Base-by-base conservation (phyloP, 1,284 basidiomycete species). In the Microbotryum saponariae region DNA sequence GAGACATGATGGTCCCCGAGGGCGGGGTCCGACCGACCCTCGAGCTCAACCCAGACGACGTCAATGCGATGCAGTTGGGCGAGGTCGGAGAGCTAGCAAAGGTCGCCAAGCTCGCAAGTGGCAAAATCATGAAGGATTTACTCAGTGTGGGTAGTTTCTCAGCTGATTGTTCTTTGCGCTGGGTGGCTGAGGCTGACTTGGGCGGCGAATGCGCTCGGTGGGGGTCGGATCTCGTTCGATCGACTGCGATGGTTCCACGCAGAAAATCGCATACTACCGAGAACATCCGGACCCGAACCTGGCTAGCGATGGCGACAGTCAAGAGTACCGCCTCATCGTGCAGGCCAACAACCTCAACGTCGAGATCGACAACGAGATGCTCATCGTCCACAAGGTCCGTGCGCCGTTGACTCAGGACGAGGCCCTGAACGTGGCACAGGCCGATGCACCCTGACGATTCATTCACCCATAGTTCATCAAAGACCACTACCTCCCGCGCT, bases 341-440 rank as follows among this genome's bases (percentile, higher is more conserved):
- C 85, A 90, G 69, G 91, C 94, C 16, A 99, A 99, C 79, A 99
- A 98, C 77, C 80, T 97, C 63, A 92, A 92, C 1, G 96, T 99
- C 21, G 96, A 99, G 71, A 86, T 98, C 1, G 96, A 99, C 77
- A 98, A 99, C 72, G 96, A 98, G 76, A 90, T 97, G 61, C 81
- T 98, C 62, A 81, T 98, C 29, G 93, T 97, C 1, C 91, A 99
- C 80, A 98, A 98, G 81, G 89, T 84, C 37, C 37, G 71, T 65
- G 76, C 72, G 37, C 31, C 37, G 37, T 27, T 27, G 27, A 27
- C 37, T 9, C 37, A 14, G 37, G 14, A 27, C 27, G 27, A 27
- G 27, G 27, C 27, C 27, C 27, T 27, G 27, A 27, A 6, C 37
- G 37, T 10, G 16, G 16, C 37, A 18, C 10, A 18, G 3, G 37